Evolutionary conservation across 2,329 filamentous ascomycete genomes (phyloP).

Genomic region (Colletotrichum falcatum): DNA sequence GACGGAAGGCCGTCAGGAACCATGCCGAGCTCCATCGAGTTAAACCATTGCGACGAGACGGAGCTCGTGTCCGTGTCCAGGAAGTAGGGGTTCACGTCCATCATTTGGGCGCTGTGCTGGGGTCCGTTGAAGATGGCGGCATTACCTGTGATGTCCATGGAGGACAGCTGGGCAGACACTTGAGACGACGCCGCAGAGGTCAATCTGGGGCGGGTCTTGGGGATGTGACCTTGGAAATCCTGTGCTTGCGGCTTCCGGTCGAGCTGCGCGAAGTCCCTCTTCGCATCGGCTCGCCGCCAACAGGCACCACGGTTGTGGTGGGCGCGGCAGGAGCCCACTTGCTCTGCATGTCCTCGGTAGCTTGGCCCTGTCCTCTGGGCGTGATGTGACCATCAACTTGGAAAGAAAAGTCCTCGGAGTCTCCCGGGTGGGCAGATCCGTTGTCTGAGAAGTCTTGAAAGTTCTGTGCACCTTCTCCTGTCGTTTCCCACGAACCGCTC

Average conservation of each 20-base stretch:
- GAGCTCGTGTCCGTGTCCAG: slow-evolving; percentile 62
- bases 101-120: slow-evolving; percentile 53
- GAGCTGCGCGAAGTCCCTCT: slow-evolving; percentile 59
- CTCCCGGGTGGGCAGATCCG: slow-evolving; percentile 63
- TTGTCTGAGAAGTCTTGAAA: slow-evolving; percentile 65
- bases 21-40: slow-evolving; percentile 60
- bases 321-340: slow-evolving; percentile 60
- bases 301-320: slow-evolving; percentile 46
- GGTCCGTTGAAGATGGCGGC: slow-evolving; percentile 57
- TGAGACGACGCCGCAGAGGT: slow-evolving; percentile 60
- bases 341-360: slow-evolving; percentile 59
- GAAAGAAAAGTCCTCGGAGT: slow-evolving; percentile 67
- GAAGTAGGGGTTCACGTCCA: slow-evolving; percentile 64
- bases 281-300: slow-evolving; percentile 57
- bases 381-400: slow-evolving; percentile 62
- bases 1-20: slow-evolving; percentile 58
- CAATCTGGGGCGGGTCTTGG: slow-evolving; percentile 57
- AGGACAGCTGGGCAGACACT: slow-evolving; percentile 61
- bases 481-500: slow-evolving; percentile 65
- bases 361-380: slow-evolving; percentile 63
- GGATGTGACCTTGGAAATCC: slow-evolving; percentile 56
- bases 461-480: slow-evolving; percentile 71
- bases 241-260: slow-evolving; percentile 58
- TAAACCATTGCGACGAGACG: slow-evolving; percentile 63
- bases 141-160: slow-evolving; percentile 66